These are phyloP conservation scores for Penicillium sp. DNA, from an alignment of 2,329 filamentous ascomycete genomes.

Conservation along the genomic window DNA sequence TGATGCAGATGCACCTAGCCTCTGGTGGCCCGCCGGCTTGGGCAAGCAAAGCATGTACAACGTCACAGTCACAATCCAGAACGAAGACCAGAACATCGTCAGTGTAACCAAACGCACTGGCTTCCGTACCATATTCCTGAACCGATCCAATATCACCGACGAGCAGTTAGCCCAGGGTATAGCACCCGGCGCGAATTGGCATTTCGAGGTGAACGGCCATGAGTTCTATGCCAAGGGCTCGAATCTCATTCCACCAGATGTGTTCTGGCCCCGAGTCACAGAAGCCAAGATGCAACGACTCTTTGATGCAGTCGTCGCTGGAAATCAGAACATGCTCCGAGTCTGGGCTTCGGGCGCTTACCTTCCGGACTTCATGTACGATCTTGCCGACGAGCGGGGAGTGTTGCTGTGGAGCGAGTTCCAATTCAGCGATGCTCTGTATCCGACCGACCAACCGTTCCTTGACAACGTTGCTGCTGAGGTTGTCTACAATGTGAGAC, in stretches of 20 bases:
- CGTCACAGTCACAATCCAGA: conserved; percentile 50
- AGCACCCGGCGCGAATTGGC: conserved; percentile 58
- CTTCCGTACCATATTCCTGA: conserved; percentile 62
- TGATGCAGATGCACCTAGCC: conserved; percentile 45
- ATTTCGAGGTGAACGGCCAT: conserved; percentile 64
- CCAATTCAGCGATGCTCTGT: conserved; percentile 60
- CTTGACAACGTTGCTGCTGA: conserved; percentile 56
- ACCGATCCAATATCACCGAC: conserved; percentile 54
- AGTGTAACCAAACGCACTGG: conserved; percentile 55
- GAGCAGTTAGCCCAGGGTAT: conserved; percentile 54
- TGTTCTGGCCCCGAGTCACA: conserved; percentile 62
- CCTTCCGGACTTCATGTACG: conserved; percentile 60
- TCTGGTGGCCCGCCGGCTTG: conserved; percentile 62
- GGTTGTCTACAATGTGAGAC: conserved; percentile 59
- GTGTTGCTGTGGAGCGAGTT: conserved; percentile 64
- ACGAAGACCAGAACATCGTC: conserved; percentile 39
- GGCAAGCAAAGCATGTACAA: conserved; percentile 59
- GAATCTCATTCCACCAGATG: conserved; percentile 62
- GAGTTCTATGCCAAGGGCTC: conserved; percentile 64
- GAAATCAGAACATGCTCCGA: conserved; percentile 64
- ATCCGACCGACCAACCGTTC: conserved; percentile 55
- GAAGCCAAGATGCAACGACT: conserved; percentile 50
- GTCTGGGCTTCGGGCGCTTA: conserved; percentile 62
- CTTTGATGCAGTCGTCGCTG: conserved; percentile 55
- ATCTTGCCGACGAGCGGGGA: conserved; percentile 60